Evolutionary conservation across 768 basidiomycete genomes (phyloP), one percentile per base, ranked within the genome.

Genomic region (Mycena floridula): DNA sequence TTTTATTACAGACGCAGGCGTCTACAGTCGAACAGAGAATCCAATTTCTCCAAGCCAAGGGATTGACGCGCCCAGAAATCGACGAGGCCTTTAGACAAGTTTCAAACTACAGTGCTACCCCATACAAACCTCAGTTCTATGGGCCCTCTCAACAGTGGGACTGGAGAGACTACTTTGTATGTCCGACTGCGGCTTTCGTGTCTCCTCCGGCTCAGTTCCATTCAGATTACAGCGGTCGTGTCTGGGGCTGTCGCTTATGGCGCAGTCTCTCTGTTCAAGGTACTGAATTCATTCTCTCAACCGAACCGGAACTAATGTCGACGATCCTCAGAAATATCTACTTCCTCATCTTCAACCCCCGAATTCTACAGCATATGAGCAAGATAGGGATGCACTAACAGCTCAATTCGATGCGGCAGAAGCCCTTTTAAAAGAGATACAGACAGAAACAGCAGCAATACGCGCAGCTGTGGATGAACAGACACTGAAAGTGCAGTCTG

Each of bases 121-220:
- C 61, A 1, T 85, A 81, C 62, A 55, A 56, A 27, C 65, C 71
- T 16, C 64, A 70, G 49, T 59, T 66, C 13, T 52, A 64, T 41
- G 57, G 59, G 23, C 63, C 75, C 50, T 71, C 71, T 20, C 79
- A 76, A 7, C 71, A 68, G 47, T 82, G 89, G 78, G 95, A 98
- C 62, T 99, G 96, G 96, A 74, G 94, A 46, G 96, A 99, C 65
- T 91, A 95, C 63, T 99, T 98, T 61, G 93, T 94, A 58, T 57
- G 89, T 69, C n/a, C n/a, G 16, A 26, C 25, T 42, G 42, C 21
- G 24, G 52, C 40, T 37, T 35, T 25, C 21, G 38, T 39, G n/a
- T 39, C 22, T 15, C 8, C n/a, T 4, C 22, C n/a, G 38, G 13
- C 38, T 39, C 13, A 40, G 27, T 35, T 44, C 49, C 20, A 16